Evolutionary conservation across 1,284 basidiomycete genomes (phyloP).

Genomic region (Cutaneotrichosporon sp.): DNA sequence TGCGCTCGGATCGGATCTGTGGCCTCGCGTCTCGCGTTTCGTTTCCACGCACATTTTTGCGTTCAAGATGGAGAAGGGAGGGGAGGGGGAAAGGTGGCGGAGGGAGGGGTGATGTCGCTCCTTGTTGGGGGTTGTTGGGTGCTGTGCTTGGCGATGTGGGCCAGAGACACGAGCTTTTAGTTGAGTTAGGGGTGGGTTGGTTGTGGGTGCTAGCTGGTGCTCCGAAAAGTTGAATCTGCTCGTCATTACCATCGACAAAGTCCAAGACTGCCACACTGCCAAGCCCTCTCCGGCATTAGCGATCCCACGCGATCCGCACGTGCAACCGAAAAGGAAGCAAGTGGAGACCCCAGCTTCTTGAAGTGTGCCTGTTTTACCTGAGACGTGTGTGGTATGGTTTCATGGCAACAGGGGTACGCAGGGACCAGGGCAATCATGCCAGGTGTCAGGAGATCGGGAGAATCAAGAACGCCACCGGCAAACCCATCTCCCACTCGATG

Average conservation of each 20-base stretch:
- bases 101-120: neutral
- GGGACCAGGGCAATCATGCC: neutral
- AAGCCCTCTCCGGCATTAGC: neutral
- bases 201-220: neutral
- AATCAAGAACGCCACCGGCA: no score
- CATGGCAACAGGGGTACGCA: neutral
- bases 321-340: no score
- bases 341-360: no score
- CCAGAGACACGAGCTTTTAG: conserved; percentile 15
- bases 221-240: conserved; percentile 10
- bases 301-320: neutral
- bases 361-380: neutral
- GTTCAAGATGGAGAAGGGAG: neutral
- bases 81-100: neutral
- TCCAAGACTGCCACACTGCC: neutral
- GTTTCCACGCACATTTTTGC: conserved; percentile 17
- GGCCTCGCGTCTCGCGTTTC: neutral
- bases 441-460: no score
- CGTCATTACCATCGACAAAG: neutral
- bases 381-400: neutral
- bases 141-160: conserved; percentile 7
- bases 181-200: neutral
- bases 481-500: no score
- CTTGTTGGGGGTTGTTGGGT: neutral
- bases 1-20: neutral